Evolutionary conservation across 371 early-diverging fungal genomes (phyloP).

Genomic region (Dentiscutata heterogama): DNA sequence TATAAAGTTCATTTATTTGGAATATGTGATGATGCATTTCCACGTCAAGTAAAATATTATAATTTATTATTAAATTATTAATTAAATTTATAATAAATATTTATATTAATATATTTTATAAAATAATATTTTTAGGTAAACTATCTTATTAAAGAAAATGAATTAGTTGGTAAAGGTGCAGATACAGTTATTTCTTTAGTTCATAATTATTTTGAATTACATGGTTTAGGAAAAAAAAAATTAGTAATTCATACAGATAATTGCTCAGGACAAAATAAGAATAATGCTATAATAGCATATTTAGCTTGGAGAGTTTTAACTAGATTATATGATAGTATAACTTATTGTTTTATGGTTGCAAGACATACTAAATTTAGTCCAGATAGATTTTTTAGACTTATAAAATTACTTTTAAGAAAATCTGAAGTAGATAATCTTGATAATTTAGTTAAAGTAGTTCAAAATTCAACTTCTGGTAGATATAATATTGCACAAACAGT

Average conservation of each 20-base stretch:
- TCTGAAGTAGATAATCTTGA: constrained; percentile 10
- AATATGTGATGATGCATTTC: not conserved
- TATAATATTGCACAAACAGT: constrained; percentile 13
- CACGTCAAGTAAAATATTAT: not conserved
- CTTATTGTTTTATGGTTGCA: constrained; percentile 4
- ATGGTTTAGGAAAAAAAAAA: constrained; percentile 21
- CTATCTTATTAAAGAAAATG: not conserved
- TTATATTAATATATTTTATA: not conserved
- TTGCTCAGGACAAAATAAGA: constrained; percentile 13
- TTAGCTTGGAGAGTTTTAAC: constrained; percentile 8
- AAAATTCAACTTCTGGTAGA: not conserved
- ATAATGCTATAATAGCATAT: constrained; percentile 10
- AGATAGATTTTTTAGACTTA: constrained; percentile 5
- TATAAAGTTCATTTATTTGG: constrained; percentile 1
- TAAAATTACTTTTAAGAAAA: constrained; percentile 16
- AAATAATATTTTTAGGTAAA: constrained; percentile 4
- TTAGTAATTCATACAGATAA: constrained; percentile 8
- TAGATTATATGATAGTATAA: not conserved
- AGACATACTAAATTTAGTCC: constrained; percentile 12
- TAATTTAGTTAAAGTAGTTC: constrained; percentile 8
- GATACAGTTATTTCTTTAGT: constrained; percentile 14
- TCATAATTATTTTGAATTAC: constrained; percentile 10
- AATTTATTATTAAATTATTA: constrained; percentile 8
- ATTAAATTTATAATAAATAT: not conserved
- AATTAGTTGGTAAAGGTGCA: constrained; percentile 1